These are phyloP conservation scores for Ganoderma sinense DNA, from an alignment of 1,284 basidiomycete species.

Conservation along the genomic window DNA sequence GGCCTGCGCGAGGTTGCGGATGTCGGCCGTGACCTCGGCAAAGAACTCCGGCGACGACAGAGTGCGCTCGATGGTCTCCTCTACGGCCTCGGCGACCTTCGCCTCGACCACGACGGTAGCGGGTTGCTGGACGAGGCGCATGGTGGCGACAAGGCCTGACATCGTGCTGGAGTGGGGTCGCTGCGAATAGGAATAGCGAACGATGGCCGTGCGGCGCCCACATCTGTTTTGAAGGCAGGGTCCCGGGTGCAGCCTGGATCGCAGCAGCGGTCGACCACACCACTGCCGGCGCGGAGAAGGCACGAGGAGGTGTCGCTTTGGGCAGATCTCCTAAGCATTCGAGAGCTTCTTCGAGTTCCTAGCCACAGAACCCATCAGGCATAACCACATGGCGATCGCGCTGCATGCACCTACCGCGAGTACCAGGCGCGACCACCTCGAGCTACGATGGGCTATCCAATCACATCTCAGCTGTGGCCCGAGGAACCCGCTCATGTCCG, in stretches of 20 bases:
- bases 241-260: neutral
- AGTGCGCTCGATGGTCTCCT: neutral
- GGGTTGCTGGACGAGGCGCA: neutral
- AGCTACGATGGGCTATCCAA: neutral
- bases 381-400: neutral
- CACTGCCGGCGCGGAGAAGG: no score
- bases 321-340: neutral
- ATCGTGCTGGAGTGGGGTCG: neutral
- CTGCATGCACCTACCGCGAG: neutral
- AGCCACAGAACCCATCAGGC: neutral
- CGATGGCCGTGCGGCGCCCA: no score
- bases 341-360: neutral
- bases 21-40: neutral
- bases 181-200: neutral
- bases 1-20: neutral
- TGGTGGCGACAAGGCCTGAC: neutral
- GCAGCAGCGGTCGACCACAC: neutral
- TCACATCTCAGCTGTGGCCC: neutral
- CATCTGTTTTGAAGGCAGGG: neutral
- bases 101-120: slow-evolving; percentile 1
- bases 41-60: neutral
- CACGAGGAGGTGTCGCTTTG: neutral
- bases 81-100: neutral
- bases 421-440: neutral
- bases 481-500: neutral